A percentile compares a stretch with the other conserved stretches of the same genome.
These are phyloP conservation scores for Tilletia indica DNA, from an alignment of 1,284 basidiomycete species.

Conservation along the genomic window DNA sequence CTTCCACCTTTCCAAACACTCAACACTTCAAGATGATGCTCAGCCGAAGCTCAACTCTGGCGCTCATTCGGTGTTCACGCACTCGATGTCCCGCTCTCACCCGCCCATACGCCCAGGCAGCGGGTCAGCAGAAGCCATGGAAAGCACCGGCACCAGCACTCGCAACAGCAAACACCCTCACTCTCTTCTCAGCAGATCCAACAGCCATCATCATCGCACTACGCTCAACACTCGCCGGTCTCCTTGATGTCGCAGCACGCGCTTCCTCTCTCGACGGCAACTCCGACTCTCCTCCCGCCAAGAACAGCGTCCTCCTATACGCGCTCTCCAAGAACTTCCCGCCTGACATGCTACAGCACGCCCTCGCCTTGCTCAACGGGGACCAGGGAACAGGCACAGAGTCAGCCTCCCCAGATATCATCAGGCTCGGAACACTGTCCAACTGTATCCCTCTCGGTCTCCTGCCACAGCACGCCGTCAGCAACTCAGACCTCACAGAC, in stretches of 20 bases:
- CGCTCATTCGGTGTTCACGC: too few relatives aligned
- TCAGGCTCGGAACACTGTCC: constrained; percentile 35
- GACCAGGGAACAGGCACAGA: constrained; percentile 22
- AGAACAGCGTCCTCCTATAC: constrained; percentile 31
- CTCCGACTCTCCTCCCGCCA: neutral
- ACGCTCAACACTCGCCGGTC: constrained; percentile 35
- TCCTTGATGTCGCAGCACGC: constrained; percentile 21
- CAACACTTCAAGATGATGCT: too few relatives aligned
- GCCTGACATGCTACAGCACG: constrained; percentile 29
- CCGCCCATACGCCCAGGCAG: too few relatives aligned
- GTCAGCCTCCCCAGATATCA: constrained; percentile 14
- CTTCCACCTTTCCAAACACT: too few relatives aligned
- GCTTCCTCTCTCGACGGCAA: constrained; percentile 23
- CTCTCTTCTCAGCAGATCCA: constrained; percentile 38
- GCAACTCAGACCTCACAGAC: constrained; percentile 22
- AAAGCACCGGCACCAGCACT: constrained; percentile 23
- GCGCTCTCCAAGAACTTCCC: constrained; percentile 44
- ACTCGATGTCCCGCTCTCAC: too few relatives aligned
- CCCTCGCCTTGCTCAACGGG: constrained; percentile 34
- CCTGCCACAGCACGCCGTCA: constrained; percentile 30
- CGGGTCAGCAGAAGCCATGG: too few relatives aligned
- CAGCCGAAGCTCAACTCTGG: too few relatives aligned
- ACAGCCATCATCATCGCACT: constrained; percentile 37
- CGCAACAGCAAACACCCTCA: constrained; percentile 39
- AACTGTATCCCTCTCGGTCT: constrained; percentile 34